A percentile compares a stretch with the other conserved stretches of the same genome.
These are phyloP conservation scores for Yarrowia osloensis DNA, from an alignment of 805 yeast genomes.

Conservation along the genomic window DNA sequence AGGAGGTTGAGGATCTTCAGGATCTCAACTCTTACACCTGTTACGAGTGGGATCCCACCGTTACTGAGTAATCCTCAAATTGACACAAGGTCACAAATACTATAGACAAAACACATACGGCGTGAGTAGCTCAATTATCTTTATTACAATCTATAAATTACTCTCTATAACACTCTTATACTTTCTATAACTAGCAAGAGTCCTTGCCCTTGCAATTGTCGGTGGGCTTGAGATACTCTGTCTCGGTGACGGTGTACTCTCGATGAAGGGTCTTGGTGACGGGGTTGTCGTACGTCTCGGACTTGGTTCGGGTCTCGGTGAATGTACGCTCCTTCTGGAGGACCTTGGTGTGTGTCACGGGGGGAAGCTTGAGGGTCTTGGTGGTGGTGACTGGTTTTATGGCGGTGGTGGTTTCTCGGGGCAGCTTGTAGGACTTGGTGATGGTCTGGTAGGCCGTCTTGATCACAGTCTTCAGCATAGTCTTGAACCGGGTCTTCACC, in stretches of 20 bases:
- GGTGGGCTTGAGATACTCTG: not conserved
- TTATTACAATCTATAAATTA: not conserved
- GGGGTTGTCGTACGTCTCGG: not conserved
- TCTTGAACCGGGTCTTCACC: not conserved
- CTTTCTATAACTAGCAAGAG: not conserved
- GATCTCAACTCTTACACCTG: slow-evolving; percentile 12
- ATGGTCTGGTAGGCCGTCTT: not conserved
- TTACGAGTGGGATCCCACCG: slow-evolving; percentile 16
- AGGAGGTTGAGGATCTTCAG: slow-evolving; percentile 47
- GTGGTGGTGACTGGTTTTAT: not conserved
- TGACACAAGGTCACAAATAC: not conserved
- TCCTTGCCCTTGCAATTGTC: slow-evolving; percentile 2
- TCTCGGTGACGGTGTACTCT: not conserved
- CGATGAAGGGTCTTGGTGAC: not conserved
- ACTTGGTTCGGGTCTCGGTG: not conserved
- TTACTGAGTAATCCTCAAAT: not conserved
- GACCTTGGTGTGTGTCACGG: not conserved
- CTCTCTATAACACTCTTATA: no score
- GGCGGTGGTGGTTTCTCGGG: not conserved
- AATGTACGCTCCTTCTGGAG: not conserved
- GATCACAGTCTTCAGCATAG: not conserved
- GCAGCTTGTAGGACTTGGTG: slow-evolving; percentile 14
- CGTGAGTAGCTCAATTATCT: not conserved
- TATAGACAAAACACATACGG: not conserved
- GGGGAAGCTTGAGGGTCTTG: slow-evolving; percentile 8